A percentile compares a stretch with the other conserved stretches of the same genome.
These are phyloP conservation scores for Sugiyamaella chiloensis DNA, from an alignment of 805 yeast species.

Conservation along the genomic window DNA sequence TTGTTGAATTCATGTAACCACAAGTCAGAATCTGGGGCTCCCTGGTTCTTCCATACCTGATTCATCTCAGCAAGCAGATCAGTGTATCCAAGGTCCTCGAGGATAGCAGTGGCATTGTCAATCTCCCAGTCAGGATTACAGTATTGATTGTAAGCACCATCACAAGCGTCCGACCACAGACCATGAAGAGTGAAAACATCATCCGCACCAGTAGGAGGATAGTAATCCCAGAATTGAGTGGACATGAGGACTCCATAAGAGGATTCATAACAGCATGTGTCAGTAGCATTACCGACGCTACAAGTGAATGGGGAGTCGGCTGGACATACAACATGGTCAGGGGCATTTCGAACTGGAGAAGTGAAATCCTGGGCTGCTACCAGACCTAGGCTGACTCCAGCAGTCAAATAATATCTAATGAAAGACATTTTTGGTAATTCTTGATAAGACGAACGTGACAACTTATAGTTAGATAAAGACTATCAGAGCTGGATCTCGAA, in stretches of 20 bases:
- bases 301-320: constrained; percentile 35
- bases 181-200: constrained; percentile 81
- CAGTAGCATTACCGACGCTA: constrained; percentile 27
- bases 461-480: too few relatives aligned
- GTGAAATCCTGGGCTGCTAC: too few relatives aligned
- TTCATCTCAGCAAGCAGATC: constrained; percentile 58
- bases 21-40: constrained; percentile 61
- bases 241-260: constrained; percentile 81
- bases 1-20: constrained; percentile 95
- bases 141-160: constrained; percentile 75
- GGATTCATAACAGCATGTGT: constrained; percentile 79
- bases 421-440: too few relatives aligned
- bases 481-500: too few relatives aligned
- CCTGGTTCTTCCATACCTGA: constrained; percentile 67
- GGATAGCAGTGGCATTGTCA: constrained; percentile 44
- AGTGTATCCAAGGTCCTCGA: constrained; percentile 41
- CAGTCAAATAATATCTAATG: too few relatives aligned
- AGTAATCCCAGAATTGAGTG: constrained; percentile 92
- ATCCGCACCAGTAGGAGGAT: constrained; percentile 67
- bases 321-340: constrained; percentile 33
- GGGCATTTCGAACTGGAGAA: constrained; percentile 16
- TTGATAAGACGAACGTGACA: too few relatives aligned
- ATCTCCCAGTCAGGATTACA: constrained; percentile 65
- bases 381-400: too few relatives aligned
- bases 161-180: constrained; percentile 85